phyloP scores from a whole-genome alignment of 2,329 filamentous ascomycete genomes.

The Exophiala calicioides region DNA sequence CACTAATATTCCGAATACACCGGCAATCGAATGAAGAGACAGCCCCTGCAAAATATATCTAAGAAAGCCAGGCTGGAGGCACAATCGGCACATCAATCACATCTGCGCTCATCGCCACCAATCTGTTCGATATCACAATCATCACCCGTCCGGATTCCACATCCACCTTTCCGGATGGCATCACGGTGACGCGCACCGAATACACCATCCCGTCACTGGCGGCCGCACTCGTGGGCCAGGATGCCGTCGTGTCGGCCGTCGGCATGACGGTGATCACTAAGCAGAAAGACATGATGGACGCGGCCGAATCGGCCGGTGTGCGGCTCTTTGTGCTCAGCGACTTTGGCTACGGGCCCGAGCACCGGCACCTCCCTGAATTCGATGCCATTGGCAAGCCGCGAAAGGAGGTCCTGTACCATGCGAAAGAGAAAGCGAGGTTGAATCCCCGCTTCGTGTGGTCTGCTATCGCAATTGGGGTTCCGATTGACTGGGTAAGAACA shows the following conservation, averaged over 20 bases:
- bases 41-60: no score
- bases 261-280: slow-evolving; percentile 14
- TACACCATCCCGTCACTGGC: slow-evolving; percentile 31
- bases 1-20: not conserved
- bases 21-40: no score
- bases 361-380: not conserved
- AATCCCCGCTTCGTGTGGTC: not conserved
- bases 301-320: not conserved
- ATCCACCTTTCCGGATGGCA: slow-evolving; percentile 25
- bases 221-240: slow-evolving; percentile 32
- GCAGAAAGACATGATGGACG: slow-evolving; percentile 1
- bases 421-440: not conserved
- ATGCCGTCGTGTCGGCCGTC: slow-evolving; percentile 36
- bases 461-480: not conserved
- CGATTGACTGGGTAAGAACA: not conserved
- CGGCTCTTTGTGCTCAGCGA: not conserved
- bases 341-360: not conserved
- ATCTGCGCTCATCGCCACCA: slow-evolving; percentile 2
- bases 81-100: slow-evolving; percentile 1
- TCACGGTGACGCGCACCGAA: slow-evolving; percentile 30
- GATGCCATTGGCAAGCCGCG: not conserved
- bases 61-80: slow-evolving; percentile 2
- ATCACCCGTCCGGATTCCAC: slow-evolving; percentile 30
- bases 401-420: not conserved
- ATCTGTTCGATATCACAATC: slow-evolving; percentile 29